A percentile compares a stretch with the other conserved stretches of the same genome.
Conservation (phyloP, 1,284 basidiomycete genomes). For the Puccinia triticina region DNA sequence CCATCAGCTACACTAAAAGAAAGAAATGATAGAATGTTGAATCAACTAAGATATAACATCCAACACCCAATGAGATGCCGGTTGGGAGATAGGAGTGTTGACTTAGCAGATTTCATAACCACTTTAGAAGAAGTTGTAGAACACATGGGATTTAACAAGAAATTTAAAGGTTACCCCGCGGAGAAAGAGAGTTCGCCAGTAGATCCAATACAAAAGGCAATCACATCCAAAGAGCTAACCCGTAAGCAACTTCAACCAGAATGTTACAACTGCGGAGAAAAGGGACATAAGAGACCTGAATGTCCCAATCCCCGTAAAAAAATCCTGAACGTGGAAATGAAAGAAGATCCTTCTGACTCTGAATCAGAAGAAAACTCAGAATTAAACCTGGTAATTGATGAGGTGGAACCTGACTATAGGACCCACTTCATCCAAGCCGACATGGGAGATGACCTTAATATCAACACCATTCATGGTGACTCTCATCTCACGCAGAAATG, state of each 20-base stretch:
- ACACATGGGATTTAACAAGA: neutral
- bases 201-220: neutral
- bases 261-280: too few species aligned
- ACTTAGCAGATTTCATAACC: neutral
- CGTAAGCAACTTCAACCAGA: too few species aligned
- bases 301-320: neutral
- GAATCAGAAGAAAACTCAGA: neutral
- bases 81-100: neutral
- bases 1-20: neutral
- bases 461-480: constrained; percentile 12
- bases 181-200: neutral
- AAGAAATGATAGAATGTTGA: too few species aligned
- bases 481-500: neutral
- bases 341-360: constrained; percentile 6
- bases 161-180: too few species aligned
- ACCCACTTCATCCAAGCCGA: neutral
- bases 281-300: neutral
- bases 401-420: neutral
- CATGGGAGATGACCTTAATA: neutral
- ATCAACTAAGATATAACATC: too few species aligned
- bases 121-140: neutral
- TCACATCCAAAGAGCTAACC: too few species aligned
- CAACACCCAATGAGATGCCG: too few species aligned
- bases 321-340: neutral
- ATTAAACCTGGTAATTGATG: neutral